These are phyloP conservation scores for Phyllostachys edulis DNA, from an alignment of 176 grass and related monocot genomes.

Conservation along the genomic window DNA sequence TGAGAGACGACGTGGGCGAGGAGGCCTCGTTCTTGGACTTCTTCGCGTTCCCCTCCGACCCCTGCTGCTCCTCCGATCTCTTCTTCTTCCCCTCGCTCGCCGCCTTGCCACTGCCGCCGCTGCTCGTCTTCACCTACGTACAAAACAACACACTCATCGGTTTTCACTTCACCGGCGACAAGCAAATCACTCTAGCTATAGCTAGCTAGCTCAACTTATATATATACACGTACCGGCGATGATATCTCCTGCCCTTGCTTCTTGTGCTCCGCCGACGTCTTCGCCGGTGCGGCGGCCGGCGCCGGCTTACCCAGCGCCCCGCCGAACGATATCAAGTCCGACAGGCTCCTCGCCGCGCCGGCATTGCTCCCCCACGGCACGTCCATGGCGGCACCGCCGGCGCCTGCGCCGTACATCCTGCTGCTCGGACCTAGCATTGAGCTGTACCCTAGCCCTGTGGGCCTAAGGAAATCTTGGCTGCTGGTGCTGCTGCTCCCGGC, in stretches of 20 bases:
- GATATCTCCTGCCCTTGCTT: constrained; percentile 57
- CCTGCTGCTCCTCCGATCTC: constrained; percentile 50
- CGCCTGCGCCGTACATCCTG: constrained; percentile 38
- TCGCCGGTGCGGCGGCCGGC: constrained; percentile 13
- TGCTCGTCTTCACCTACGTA: constrained; percentile 48
- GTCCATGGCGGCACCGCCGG: constrained; percentile 39
- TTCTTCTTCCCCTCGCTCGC: constrained; percentile 74
- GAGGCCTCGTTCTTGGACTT: constrained; percentile 65
- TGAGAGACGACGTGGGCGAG: constrained; percentile 62
- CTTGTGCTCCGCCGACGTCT: constrained; percentile 46
- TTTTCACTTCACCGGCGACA: background rate
- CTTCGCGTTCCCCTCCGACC: constrained; percentile 50
- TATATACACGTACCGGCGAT: constrained; percentile 58
- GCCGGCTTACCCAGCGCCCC: constrained; percentile 27
- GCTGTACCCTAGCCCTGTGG: constrained; percentile 30
- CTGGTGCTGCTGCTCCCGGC: background rate
- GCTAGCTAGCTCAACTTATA: background rate
- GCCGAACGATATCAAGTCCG: constrained; percentile 74
- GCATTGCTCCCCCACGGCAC: constrained; percentile 59
- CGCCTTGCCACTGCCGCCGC: constrained; percentile 37
- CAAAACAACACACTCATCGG: background rate
- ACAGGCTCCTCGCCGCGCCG: constrained; percentile 57
- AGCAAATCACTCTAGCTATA: background rate
- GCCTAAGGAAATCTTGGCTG: constrained; percentile 36
- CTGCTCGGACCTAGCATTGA: constrained; percentile 59